These are phyloP conservation scores for Calonectria multiphialidica DNA, from an alignment of 2,329 filamentous ascomycete genomes.

Conservation along the genomic window DNA sequence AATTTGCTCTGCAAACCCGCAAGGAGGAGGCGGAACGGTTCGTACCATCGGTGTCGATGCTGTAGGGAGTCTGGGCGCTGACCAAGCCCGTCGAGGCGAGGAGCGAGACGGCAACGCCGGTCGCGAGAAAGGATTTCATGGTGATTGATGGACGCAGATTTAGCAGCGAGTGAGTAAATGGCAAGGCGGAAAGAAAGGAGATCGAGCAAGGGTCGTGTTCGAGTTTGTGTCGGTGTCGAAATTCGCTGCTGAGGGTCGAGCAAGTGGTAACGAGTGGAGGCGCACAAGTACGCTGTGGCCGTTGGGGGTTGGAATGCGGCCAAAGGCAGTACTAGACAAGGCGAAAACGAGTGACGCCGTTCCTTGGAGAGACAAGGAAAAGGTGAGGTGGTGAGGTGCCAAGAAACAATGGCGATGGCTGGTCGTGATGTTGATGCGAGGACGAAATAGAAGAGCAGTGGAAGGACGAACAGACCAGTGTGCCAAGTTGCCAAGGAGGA, in stretches of 20 bases:
- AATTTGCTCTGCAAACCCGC: neutral
- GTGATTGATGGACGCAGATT: neutral
- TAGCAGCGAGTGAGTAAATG: conserved; percentile 23
- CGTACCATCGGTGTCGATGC: conserved; percentile 40
- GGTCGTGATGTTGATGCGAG: conserved; percentile 35
- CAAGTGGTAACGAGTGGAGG: conserved; percentile 13
- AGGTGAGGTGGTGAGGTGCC: conserved; percentile 10
- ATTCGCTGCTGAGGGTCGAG: neutral
- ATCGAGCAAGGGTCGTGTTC: conserved; percentile 24
- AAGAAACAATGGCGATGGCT: conserved; percentile 28
- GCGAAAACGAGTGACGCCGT: conserved; percentile 27
- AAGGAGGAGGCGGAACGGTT: neutral
- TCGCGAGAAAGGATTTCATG: conserved; percentile 39
- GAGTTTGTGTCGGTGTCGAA: conserved; percentile 10
- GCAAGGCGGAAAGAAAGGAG: conserved; percentile 9
- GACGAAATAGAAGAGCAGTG: conserved; percentile 32
- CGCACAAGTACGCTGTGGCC: conserved; percentile 11
- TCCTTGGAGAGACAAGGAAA: neutral
- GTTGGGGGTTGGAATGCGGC: neutral
- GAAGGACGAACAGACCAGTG: conserved; percentile 24
- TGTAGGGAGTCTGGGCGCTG: conserved; percentile 39
- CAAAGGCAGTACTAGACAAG: neutral
- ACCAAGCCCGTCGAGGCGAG: conserved; percentile 36
- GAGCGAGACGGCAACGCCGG: conserved; percentile 37
- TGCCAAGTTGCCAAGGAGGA: conserved; percentile 41